phyloP scores from a whole-genome alignment of 352 stramenopile genomes.

The Globisporangium solare region DNA sequence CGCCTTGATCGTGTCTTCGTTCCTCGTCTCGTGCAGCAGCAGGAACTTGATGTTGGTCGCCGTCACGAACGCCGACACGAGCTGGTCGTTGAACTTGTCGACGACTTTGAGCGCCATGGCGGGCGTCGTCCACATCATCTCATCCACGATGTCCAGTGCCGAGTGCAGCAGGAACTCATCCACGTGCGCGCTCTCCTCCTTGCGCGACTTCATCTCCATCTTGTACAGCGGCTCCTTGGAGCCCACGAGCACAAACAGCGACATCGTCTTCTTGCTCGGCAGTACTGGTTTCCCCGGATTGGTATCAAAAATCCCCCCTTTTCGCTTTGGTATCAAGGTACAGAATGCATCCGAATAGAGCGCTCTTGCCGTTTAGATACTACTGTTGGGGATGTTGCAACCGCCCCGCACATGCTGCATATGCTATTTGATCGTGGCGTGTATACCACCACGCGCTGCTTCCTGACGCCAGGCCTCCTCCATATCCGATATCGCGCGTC shows the following conservation, averaged over 20 bases:
- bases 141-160: constrained; percentile 95
- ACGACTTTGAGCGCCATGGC: constrained; percentile 92
- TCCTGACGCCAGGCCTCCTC: no score
- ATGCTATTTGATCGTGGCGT: no score
- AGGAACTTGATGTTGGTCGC: constrained; percentile 95
- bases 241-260: constrained; percentile 82
- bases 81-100: constrained; percentile 96
- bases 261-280: constrained; percentile 30
- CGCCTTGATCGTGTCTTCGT: constrained; percentile 93
- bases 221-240: constrained; percentile 86
- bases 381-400: no score
- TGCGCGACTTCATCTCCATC: constrained; percentile 78
- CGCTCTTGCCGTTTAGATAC: neutral
- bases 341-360: constrained; percentile 1
- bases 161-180: constrained; percentile 98
- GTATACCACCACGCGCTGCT: no score
- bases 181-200: constrained; percentile 88
- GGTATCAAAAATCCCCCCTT: neutral
- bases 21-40: constrained; percentile 92
- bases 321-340: neutral
- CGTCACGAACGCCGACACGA: constrained; percentile 95
- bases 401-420: no score
- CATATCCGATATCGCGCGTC: no score
- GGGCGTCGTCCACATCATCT: constrained; percentile 92
- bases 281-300: no score